Evolutionary conservation across 345 rosid genomes (phyloP).

Genomic region (Angophora floribunda): DNA sequence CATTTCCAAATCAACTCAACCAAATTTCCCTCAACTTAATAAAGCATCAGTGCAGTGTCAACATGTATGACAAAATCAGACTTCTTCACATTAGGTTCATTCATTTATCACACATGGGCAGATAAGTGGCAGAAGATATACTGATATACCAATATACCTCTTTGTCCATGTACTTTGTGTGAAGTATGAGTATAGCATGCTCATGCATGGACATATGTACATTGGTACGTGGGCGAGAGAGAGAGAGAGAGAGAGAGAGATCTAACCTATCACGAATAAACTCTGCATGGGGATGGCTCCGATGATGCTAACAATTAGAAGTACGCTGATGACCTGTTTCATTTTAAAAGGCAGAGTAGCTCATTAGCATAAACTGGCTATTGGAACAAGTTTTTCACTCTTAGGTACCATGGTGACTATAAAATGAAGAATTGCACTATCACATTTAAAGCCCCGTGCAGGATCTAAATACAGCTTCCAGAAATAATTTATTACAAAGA

Average conservation of each 20-base stretch:
- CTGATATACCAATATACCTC: background rate
- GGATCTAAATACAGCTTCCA: background rate
- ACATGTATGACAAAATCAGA: background rate
- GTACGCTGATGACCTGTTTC: slow-evolving; percentile 45
- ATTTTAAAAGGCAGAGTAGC: slow-evolving; percentile 1
- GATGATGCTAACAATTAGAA: slow-evolving; percentile 42
- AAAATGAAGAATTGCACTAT: background rate
- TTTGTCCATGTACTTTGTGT: background rate
- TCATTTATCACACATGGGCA: background rate
- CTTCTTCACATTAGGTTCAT: background rate
- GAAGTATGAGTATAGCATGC: background rate
- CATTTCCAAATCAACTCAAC: background rate
- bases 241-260: slow-evolving; percentile 15
- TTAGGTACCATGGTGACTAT: background rate
- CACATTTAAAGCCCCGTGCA: background rate
- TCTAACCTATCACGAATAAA: slow-evolving; percentile 51
- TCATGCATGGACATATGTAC: background rate
- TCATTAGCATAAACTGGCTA: background rate
- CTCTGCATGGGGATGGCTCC: slow-evolving; percentile 57
- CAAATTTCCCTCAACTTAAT: background rate
- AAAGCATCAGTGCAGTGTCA: background rate
- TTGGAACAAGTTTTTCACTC: background rate
- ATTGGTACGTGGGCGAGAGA: background rate
- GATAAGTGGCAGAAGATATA: background rate
- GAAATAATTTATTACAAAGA: background rate